Percentiles rank a stretch among this genome's conserved stretches.
These are phyloP conservation scores for Cubamyces sp. DNA, from an alignment of 768 basidiomycete species.

Conservation along the genomic window DNA sequence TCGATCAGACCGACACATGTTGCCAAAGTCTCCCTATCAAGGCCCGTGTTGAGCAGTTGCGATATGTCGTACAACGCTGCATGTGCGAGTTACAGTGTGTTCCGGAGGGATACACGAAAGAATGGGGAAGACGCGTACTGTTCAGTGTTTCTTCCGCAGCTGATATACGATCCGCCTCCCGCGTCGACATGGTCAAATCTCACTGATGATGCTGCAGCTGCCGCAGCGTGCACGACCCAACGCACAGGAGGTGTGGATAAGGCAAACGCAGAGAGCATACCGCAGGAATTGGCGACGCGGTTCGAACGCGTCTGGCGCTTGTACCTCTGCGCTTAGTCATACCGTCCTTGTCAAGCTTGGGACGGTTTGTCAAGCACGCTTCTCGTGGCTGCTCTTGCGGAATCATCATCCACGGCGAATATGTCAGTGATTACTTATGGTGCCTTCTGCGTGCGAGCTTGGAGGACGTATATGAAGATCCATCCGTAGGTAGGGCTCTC, in stretches of 20 bases:
- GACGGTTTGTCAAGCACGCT: slow-evolving; percentile 1
- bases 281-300: neutral
- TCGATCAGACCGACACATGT: slow-evolving; percentile 93
- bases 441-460: too few relatives aligned
- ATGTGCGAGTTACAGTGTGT: neutral
- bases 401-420: neutral
- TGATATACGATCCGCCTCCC: slow-evolving; percentile 17
- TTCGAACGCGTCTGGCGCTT: neutral
- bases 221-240: neutral
- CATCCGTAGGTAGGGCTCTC: too few relatives aligned
- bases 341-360: neutral
- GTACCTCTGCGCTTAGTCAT: slow-evolving; percentile 12
- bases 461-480: too few relatives aligned
- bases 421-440: too few relatives aligned
- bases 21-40: slow-evolving; percentile 90
- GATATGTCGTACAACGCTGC: slow-evolving; percentile 87
- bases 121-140: slow-evolving; percentile 6
- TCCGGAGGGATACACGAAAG: too few relatives aligned
- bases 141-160: slow-evolving; percentile 24
- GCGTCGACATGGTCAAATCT: slow-evolving; percentile 13
- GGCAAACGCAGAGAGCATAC: neutral
- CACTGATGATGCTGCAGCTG: neutral
- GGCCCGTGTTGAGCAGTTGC: slow-evolving; percentile 81
- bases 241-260: neutral
- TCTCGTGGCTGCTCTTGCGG: neutral